Base-by-base conservation (phyloP, 306 rosid genomes). In the Lablab purpureus region DNA sequence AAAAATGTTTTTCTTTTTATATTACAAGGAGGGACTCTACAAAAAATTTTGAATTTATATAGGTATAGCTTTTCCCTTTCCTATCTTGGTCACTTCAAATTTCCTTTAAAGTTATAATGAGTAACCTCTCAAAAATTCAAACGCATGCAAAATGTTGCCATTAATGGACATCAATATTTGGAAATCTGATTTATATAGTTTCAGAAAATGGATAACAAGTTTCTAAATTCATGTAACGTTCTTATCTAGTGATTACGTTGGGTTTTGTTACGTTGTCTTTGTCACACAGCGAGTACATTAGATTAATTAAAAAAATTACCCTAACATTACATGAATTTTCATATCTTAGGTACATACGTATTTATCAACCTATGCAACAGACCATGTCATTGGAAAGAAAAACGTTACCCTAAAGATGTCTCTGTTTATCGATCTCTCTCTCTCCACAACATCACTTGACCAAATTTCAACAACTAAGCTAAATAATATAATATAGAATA, bases 101-200 rank as follows among this genome's bases (percentile, higher is more conserved):
- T 81, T 55, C 71, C 62, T 30, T 59, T 59, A 59, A 27, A 27
- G 59, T 67, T 56, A 73, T 30, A 34, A 34, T 68, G 60, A 68
- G 77, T 56, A 22, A 25, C 13, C 12, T 49, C 22, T 41, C 11
- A 5, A 52, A 32, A 67, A 43, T 18, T 21, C 3, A 23, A 25
- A 55, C 2, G 52, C 37, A 11, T 18, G 55, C 11, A 52, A 41
- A 54, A 22, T 50, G 30, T 62, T 49, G 27, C 21, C 67, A 37
- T 34, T 46, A 8, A 64, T 19, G 19, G 62, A 64, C 28, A 63
- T 45, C 46, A 75, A 67, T 81, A 66, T 67, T 55, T 14, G 62
- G 27, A 30, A 40, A 66, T 81, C n/a, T 75, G 71, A 17, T 23
- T 22, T 45, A 10, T 21, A 30, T 22, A 54, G 30, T 32, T 66